Evolutionary conservation across 2,329 filamentous ascomycete species (phyloP).

Genomic region (Geoglossum cookeanum): DNA sequence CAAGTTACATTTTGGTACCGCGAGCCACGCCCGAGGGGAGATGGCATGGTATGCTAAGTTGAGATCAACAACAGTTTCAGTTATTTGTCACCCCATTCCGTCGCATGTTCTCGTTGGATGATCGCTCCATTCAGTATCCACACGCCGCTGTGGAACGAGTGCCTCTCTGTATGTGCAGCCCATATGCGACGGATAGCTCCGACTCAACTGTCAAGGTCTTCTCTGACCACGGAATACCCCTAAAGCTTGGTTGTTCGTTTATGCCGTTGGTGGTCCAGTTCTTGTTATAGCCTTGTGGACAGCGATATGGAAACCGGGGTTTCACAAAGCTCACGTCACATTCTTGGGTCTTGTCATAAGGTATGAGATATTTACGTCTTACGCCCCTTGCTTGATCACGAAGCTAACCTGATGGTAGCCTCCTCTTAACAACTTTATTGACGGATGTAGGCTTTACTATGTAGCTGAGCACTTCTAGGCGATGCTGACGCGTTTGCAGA

Average conservation of each 20-base stretch:
- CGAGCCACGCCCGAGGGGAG: constrained; percentile 53
- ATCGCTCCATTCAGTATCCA: constrained; percentile 68
- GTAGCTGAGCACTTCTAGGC: not conserved
- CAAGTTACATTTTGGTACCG: constrained; percentile 43
- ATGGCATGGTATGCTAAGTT: constrained; percentile 81
- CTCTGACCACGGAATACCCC: not conserved
- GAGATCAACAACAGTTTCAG: constrained; percentile 40
- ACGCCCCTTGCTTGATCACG: not conserved
- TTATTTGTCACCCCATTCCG: constrained; percentile 70
- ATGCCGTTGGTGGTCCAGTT: constrained; percentile 55
- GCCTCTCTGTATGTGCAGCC: constrained; percentile 40
- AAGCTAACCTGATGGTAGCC: constrained; percentile 11
- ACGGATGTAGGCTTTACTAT: constrained; percentile 39
- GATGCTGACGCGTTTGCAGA: constrained; percentile 10
- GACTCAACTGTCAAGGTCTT: not conserved
- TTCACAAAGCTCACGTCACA: constrained; percentile 71
- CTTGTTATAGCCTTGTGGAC: constrained; percentile 47
- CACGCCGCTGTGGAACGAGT: constrained; percentile 74
- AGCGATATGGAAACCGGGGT: constrained; percentile 36
- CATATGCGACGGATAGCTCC: not conserved
- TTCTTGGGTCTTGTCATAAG: constrained; percentile 63
- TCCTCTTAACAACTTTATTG: constrained; percentile 62
- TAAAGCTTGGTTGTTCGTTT: constrained; percentile 54
- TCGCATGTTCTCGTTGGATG: constrained; percentile 80
- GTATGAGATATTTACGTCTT: constrained; percentile 2